Conservation (phyloP, 1,284 basidiomycete species). For the Microbotryum silenes-acaulis region DNA sequence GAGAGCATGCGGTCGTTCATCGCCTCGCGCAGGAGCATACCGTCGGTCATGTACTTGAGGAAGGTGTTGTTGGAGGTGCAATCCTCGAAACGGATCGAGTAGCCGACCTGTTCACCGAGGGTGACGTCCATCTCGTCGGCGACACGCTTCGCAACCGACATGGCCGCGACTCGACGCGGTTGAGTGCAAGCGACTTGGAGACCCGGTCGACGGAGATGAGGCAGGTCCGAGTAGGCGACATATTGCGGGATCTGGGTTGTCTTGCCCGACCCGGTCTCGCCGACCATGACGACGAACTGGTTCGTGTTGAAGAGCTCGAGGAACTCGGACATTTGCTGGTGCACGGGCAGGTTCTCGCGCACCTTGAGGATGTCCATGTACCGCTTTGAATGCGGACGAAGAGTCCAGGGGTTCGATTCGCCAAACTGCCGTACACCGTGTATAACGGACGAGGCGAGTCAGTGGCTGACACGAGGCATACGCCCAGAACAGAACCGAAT, state of each 20-base stretch:
- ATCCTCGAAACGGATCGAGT: conserved; percentile 98
- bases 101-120: conserved; percentile 90
- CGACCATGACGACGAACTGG: conserved; percentile 64
- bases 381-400: conserved; percentile 60
- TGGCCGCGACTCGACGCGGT: conserved; percentile 91
- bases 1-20: conserved; percentile 89
- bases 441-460: background rate
- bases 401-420: conserved; percentile 82
- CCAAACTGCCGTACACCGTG: conserved; percentile 52
- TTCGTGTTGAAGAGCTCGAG: conserved; percentile 33
- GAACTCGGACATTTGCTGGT: conserved; percentile 67
- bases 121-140: conserved; percentile 97
- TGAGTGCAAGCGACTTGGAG: conserved; percentile 96
- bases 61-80: conserved; percentile 89
- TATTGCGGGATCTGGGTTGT: conserved; percentile 99
- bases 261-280: conserved; percentile 96
- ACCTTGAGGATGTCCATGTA: conserved; percentile 81
- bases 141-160: conserved; percentile 97
- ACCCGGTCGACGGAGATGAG: conserved; percentile 47
- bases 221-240: conserved; percentile 85
- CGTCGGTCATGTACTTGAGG: conserved; percentile 98
- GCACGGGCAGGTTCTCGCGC: conserved; percentile 86
- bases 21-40: conserved; percentile 89
- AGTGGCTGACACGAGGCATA: background rate
- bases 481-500: background rate